phyloP scores from a whole-genome alignment of 352 stramenopile species.

The Globisporangium ultimum region DNA sequence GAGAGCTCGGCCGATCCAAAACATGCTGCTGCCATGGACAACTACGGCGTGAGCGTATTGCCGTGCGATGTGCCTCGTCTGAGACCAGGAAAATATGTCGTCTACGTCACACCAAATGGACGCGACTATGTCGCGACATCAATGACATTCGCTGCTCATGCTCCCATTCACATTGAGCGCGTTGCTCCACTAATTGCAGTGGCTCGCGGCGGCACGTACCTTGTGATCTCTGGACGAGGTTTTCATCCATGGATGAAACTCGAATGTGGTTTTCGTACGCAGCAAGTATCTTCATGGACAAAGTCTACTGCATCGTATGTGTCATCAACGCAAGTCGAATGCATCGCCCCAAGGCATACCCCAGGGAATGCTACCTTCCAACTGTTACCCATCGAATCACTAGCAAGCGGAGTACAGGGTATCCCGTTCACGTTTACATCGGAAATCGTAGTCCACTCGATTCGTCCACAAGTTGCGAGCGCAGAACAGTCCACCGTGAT shows the following conservation, averaged over 20 bases:
- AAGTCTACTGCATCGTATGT: constrained; percentile 16
- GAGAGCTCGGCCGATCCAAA: not conserved
- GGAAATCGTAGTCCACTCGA: constrained; percentile 20
- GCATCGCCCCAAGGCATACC: constrained; percentile 11
- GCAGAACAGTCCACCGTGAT: constrained; percentile 18
- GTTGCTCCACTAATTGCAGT: constrained; percentile 21
- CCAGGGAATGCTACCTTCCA: constrained; percentile 18
- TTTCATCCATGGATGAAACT: constrained; percentile 44
- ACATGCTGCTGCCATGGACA: not conserved
- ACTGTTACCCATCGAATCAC: constrained; percentile 24
- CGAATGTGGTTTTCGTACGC: constrained; percentile 26
- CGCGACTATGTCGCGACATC: constrained; percentile 23
- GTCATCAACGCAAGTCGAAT: constrained; percentile 26
- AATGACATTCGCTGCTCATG: constrained; percentile 23
- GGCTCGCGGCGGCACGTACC: constrained; percentile 9
- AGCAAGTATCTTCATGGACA: constrained; percentile 11
- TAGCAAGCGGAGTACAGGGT: not conserved
- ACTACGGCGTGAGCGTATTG: constrained; percentile 2
- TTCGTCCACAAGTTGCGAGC: constrained; percentile 21
- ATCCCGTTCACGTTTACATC: constrained; percentile 28
- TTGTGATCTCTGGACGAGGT: constrained; percentile 24
- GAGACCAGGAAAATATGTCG: constrained; percentile 20
- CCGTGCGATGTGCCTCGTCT: constrained; percentile 23
- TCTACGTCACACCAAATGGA: constrained; percentile 35
- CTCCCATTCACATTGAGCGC: constrained; percentile 15